Evolutionary conservation across 78 protist species (phyloP).

Genomic region (Speleostelium caveatum): DNA sequence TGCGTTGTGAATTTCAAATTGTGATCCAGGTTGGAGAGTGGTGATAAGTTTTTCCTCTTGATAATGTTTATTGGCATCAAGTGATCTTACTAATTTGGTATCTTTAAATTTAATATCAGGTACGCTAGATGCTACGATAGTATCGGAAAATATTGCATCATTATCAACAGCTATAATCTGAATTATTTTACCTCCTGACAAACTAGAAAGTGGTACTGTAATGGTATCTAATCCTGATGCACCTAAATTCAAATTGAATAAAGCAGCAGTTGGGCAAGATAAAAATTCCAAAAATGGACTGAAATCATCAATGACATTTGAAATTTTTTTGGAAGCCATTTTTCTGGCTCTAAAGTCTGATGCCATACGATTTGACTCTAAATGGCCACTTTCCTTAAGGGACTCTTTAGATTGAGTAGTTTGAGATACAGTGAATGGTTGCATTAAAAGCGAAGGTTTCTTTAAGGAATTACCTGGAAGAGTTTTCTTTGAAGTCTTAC

Average conservation of each 20-base stretch:
- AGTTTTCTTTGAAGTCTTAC: constrained; percentile 25
- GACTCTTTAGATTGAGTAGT: constrained; percentile 7
- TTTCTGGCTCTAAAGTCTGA: neutral
- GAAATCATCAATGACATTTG: neutral
- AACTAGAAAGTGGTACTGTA: neutral
- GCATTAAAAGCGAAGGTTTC: constrained; percentile 42
- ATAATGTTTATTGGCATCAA: constrained; percentile 37
- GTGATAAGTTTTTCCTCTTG: constrained; percentile 63
- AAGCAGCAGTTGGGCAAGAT: constrained; percentile 1
- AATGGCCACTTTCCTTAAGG: neutral
- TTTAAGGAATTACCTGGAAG: constrained; percentile 64
- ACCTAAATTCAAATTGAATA: constrained; percentile 26
- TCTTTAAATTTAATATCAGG: constrained; percentile 27
- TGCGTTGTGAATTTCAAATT: constrained; percentile 35
- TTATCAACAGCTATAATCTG: constrained; percentile 34
- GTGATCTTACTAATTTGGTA: constrained; percentile 20
- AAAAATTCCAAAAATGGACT: constrained; percentile 42
- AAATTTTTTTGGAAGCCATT: neutral
- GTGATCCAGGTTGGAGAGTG: neutral
- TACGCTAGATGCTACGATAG: neutral
- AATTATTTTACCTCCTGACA: neutral
- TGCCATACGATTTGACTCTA: neutral
- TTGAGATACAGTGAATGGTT: constrained; percentile 53
- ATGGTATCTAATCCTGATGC: constrained; percentile 13
- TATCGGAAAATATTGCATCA: constrained; percentile 12